phyloP scores from a whole-genome alignment of 176 grass and related monocot genomes.

The Puya raimondii region DNA sequence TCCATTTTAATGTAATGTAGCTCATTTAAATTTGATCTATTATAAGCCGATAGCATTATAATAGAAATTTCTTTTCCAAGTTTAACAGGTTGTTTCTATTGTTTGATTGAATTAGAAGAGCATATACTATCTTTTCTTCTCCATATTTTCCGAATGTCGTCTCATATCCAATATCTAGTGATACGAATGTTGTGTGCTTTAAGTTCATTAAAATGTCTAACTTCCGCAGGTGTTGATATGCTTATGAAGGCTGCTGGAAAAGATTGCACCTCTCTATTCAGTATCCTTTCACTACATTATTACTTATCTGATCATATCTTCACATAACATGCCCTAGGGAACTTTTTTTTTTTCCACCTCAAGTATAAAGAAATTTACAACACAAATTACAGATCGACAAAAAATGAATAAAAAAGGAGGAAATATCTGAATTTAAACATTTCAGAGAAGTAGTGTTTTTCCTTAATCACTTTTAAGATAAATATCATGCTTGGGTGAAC shows the following conservation, averaged over 20 bases:
- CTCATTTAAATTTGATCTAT: no score
- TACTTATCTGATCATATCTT: not conserved
- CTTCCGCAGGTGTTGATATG: conserved; percentile 83
- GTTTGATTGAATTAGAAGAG: not conserved
- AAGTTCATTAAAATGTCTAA: conserved; percentile 6
- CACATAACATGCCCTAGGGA: conserved; percentile 2
- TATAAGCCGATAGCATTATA: no score
- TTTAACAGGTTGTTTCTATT: no score
- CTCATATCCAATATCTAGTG: not conserved
- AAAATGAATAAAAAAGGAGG: not conserved
- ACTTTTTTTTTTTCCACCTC: not conserved
- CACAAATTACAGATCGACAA: not conserved
- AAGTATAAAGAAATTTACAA: not conserved
- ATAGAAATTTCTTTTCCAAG: no score
- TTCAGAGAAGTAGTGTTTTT: not conserved
- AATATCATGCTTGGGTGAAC: conserved; percentile 95
- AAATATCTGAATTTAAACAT: not conserved
- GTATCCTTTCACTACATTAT: conserved; percentile 63
- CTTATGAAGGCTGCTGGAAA: conserved; percentile 92
- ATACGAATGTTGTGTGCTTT: not conserved
- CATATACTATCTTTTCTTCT: not conserved
- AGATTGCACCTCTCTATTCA: conserved; percentile 85
- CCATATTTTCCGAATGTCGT: not conserved
- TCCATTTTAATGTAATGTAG: no score
- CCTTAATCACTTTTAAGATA: conserved; percentile 69